Percentiles rank a stretch among this genome's conserved stretches.
Conservation (phyloP, 768 basidiomycete species). For the Panellus pusillus region DNA sequence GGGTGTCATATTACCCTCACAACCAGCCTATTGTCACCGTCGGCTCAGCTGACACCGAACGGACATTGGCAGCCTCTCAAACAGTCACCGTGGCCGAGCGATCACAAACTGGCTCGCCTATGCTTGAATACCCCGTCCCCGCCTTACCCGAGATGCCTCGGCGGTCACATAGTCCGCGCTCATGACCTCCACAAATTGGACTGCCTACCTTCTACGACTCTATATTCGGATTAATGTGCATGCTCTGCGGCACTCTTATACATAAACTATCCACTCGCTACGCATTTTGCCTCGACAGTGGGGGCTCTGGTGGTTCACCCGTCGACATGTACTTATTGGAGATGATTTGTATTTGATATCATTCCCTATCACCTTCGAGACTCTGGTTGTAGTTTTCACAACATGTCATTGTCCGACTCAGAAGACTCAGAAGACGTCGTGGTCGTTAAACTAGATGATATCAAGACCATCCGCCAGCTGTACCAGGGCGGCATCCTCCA, state of each 20-base stretch:
- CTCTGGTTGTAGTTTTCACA: neutral
- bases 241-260: slow-evolving; percentile 1
- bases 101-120: slow-evolving; percentile 47
- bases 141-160: slow-evolving; percentile 16
- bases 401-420: slow-evolving; percentile 10
- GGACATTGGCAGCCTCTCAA: slow-evolving; percentile 41
- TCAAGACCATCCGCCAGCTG: slow-evolving; percentile 56
- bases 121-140: slow-evolving; percentile 28
- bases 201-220: slow-evolving; percentile 7
- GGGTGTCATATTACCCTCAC: slow-evolving; percentile 87
- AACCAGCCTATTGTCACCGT: slow-evolving; percentile 60
- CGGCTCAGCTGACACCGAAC: slow-evolving; percentile 42
- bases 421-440: slow-evolving; percentile 22
- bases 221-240: slow-evolving; percentile 14
- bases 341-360: neutral
- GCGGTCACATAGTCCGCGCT: slow-evolving; percentile 4
- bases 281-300: neutral
- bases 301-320: too few relatives aligned
- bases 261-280: slow-evolving; percentile 13
- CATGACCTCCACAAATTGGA: too few relatives aligned
- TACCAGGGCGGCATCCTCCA: slow-evolving; percentile 46
- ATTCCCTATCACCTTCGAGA: neutral
- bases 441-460: slow-evolving; percentile 40
- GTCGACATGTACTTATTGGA: neutral
- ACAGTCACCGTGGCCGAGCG: slow-evolving; percentile 50